Percentiles rank a stretch among this genome's conserved stretches.
Conservation (phyloP, 192 early-diverging fungal species). For the Phlyctochytrium planicorne region DNA sequence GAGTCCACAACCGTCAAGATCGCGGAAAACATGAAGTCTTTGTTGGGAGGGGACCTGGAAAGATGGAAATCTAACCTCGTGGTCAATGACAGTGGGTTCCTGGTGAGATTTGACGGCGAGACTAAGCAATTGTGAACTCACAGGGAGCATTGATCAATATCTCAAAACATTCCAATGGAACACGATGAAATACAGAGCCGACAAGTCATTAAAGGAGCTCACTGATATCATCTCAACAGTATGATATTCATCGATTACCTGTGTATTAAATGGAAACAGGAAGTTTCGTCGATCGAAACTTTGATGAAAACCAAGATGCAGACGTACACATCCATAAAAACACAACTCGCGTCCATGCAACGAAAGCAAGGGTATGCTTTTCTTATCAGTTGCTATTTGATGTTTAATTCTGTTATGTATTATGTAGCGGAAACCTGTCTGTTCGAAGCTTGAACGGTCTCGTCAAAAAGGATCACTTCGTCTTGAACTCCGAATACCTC, state of each 20-base stretch:
- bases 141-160: slow-evolving; percentile 86
- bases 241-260: slow-evolving; percentile 4
- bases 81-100: slow-evolving; percentile 82
- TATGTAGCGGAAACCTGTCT: slow-evolving; percentile 73
- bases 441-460: slow-evolving; percentile 82
- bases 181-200: slow-evolving; percentile 92
- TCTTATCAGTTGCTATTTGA: neutral
- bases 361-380: slow-evolving; percentile 80
- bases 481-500: slow-evolving; percentile 92
- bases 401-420: slow-evolving; percentile 18
- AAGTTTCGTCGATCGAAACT: slow-evolving; percentile 83
- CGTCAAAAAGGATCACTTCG: slow-evolving; percentile 89
- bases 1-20: slow-evolving; percentile 79
- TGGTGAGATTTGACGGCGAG: slow-evolving; percentile 5
- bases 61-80: slow-evolving; percentile 64
- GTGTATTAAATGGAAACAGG: too few relatives aligned
- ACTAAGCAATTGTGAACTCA: slow-evolving; percentile 3
- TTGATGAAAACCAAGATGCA: slow-evolving; percentile 89
- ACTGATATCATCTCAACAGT: slow-evolving; percentile 76
- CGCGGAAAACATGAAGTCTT: slow-evolving; percentile 77
- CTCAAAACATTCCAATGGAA: slow-evolving; percentile 92
- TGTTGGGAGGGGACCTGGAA: slow-evolving; percentile 65
- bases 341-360: slow-evolving; percentile 75
- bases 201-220: slow-evolving; percentile 88
- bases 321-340: slow-evolving; percentile 81